Conservation (phyloP, 108 stramenopile genomes). For the Mediolabrus comicus region DNA sequence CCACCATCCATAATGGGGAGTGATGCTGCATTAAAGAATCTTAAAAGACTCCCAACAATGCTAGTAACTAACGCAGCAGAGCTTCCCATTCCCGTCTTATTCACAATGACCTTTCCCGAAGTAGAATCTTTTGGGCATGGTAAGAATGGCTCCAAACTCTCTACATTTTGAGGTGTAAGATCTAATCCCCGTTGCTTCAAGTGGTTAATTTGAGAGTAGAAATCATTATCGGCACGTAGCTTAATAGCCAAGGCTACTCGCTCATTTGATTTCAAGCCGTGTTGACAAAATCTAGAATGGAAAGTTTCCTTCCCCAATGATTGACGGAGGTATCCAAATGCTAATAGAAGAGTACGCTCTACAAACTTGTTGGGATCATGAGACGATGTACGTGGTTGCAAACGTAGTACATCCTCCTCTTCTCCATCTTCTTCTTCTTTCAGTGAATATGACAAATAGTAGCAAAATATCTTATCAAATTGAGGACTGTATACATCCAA, state of each 20-base stretch:
- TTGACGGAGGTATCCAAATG: constrained; percentile 56
- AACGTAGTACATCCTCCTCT: constrained; percentile 1
- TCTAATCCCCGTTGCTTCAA: constrained; percentile 51
- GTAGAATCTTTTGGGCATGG: constrained; percentile 62
- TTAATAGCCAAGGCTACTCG: constrained; percentile 52
- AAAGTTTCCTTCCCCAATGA: constrained; percentile 29
- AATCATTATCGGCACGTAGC: constrained; percentile 95
- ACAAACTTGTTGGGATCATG: constrained; percentile 70
- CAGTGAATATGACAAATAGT: constrained; percentile 32
- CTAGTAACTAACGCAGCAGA: constrained; percentile 91
- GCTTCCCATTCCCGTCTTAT: constrained; percentile 94
- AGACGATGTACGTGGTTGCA: constrained; percentile 9
- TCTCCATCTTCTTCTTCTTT: constrained; percentile 18
- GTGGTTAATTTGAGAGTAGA: constrained; percentile 87
- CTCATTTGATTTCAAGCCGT: background rate
- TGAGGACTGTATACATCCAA: constrained; percentile 74
- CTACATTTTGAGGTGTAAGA: constrained; percentile 61
- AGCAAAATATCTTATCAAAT: constrained; percentile 49
- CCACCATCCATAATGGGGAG: background rate
- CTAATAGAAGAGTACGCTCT: constrained; percentile 78
- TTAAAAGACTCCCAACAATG: constrained; percentile 77
- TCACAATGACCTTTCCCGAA: constrained; percentile 55
- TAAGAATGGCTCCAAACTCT: constrained; percentile 72
- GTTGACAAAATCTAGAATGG: constrained; percentile 13
- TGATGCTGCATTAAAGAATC: constrained; percentile 38